A percentile compares a stretch with the other conserved stretches of the same genome.
phyloP scores from a whole-genome alignment of 2,329 filamentous ascomycete genomes.

The Biscogniauxia mediterranea region DNA sequence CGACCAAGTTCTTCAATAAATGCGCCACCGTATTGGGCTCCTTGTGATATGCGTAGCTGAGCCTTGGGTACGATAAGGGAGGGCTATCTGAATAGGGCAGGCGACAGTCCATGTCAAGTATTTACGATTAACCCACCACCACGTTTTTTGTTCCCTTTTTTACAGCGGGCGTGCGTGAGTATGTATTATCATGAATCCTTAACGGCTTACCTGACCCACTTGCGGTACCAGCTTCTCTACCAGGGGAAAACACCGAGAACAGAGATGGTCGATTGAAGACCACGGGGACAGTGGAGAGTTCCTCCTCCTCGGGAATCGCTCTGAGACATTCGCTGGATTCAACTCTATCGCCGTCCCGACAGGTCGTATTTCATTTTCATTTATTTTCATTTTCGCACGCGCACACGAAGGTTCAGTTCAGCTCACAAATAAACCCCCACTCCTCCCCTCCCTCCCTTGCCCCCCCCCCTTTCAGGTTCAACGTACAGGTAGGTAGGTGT shows the following conservation, averaged over 20 bases:
- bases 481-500: not conserved
- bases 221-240: conserved; percentile 17
- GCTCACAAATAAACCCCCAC: no score
- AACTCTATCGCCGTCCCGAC: conserved; percentile 11
- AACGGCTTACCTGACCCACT: conserved; percentile 14
- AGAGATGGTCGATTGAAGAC: conserved; percentile 4
- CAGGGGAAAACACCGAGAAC: conserved; percentile 14
- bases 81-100: conserved; percentile 17
- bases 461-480: not conserved
- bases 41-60: not conserved
- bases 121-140: conserved; percentile 14
- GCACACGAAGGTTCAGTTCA: not conserved
- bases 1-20: conserved; percentile 1
- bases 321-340: conserved; percentile 14
- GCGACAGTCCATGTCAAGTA: conserved; percentile 12
- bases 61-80: not conserved
- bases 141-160: conserved; percentile 21
- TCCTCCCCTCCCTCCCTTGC: no score
- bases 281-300: conserved; percentile 7
- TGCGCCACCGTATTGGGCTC: conserved; percentile 11
- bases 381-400: not conserved
- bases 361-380: conserved; percentile 13
- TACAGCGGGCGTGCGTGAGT: conserved; percentile 6
- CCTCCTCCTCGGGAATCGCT: conserved; percentile 11
- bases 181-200: conserved; percentile 8